Base-by-base conservation (phyloP, 306 rosid species). In the Casuarina cunninghamiana region DNA sequence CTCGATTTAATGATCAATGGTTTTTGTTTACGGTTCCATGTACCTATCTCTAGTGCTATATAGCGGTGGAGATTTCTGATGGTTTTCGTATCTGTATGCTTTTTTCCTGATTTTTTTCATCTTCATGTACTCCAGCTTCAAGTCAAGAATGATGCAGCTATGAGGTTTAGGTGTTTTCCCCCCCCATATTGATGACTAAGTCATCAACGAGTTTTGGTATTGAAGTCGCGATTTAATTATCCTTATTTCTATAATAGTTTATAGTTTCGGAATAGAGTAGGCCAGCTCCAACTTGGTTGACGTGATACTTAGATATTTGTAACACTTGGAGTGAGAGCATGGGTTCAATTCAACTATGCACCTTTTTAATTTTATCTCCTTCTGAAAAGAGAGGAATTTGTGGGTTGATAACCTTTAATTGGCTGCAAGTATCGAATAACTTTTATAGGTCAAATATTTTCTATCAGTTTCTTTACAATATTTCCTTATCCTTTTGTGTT, bases 81-180 rank as follows among this genome's bases (percentile, higher is more conserved):
- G 17, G 12, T 10, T 63, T 17, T 15, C 45, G 16, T 10, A 26
- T 12, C 57, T 51, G 38, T 19, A 16, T 16, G 79, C 37, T 48
- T 5, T 13, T 50, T 48, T 10, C 49, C 49, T 3, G 9, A 13
- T 49, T 39, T 10, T 48, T 61, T 62, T 62, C 26, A 2, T 19
- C 1, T 78, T 77, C 58, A 75, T 70, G 43, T 76, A 58, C 70
- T 83, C 73, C 83, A 72, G 88, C 76, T 58, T 79, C 83, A 44
- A 61, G 71, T 73, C 53, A 55, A 78, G 77, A 78, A 77, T 53
- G 75, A 69, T 80, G 80, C 74, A n/a, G 45, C 69, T 32, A 10
- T 53, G 54, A 42, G 78, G 82, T 67, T 77, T 69, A 78, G 81
- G 69, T 73, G 63, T 41, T 62, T 74, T 35, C 79, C 79, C 63